phyloP scores from a whole-genome alignment of 2,329 filamentous ascomycete species.

The Bipolaris sorokiniana region DNA sequence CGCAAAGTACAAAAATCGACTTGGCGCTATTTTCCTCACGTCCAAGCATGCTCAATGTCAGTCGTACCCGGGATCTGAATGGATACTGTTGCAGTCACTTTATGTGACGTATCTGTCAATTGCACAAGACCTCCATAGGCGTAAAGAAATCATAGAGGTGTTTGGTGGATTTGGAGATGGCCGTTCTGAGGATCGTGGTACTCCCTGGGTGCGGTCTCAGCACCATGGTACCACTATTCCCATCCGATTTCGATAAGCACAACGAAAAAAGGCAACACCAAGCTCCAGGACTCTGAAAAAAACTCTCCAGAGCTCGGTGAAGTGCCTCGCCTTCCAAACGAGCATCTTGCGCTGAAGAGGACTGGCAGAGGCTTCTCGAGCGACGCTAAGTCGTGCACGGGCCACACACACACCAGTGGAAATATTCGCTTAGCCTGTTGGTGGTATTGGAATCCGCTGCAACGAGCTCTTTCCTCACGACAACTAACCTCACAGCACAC shows the following conservation, averaged over 20 bases:
- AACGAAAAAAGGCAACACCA: not conserved
- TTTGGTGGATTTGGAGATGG: not conserved
- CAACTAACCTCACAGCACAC: conserved; percentile 45
- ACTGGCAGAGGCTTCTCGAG: not conserved
- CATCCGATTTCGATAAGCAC: not conserved
- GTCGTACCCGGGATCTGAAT: not conserved
- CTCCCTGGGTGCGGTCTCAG: not conserved
- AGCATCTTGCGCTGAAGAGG: not conserved
- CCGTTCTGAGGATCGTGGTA: not conserved
- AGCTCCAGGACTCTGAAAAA: not conserved
- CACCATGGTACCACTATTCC: not conserved
- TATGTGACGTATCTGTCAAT: not conserved
- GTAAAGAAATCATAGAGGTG: not conserved
- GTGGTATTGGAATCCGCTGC: conserved; percentile 18
- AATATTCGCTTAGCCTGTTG: conserved; percentile 15
- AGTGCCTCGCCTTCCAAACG: not conserved
- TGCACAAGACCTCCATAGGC: not conserved
- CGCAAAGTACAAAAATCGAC: not conserved
- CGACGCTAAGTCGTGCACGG: conserved; percentile 14
- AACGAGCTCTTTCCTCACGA: conserved; percentile 21
- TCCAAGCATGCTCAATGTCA: too few species aligned
- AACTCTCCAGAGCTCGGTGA: not conserved
- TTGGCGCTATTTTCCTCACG: not conserved
- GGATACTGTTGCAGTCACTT: not conserved
- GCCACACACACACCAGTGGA: conserved; percentile 12